A percentile compares a stretch with the other conserved stretches of the same genome.
These are phyloP conservation scores for Rubia tinctorum DNA, from an alignment of 305 asterid species.

Conservation along the genomic window DNA sequence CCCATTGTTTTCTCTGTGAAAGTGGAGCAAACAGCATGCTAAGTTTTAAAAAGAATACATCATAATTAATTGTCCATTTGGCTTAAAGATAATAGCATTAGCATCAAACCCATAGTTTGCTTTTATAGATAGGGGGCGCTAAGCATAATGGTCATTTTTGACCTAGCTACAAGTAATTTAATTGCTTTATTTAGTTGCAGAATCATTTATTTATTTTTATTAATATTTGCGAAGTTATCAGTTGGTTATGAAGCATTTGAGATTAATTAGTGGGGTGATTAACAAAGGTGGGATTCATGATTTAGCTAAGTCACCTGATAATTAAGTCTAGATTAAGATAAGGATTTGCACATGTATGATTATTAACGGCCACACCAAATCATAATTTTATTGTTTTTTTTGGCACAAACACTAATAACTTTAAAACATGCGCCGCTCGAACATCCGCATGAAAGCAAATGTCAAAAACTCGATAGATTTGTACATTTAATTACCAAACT, in stretches of 20 bases:
- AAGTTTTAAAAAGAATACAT: no score
- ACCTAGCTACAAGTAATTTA: no score
- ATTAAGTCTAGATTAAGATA: constrained; percentile 2
- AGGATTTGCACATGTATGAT: background rate
- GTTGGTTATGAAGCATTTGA: no score
- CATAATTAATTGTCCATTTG: background rate
- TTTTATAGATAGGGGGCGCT: background rate
- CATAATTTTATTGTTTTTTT: background rate
- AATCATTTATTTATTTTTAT: no score
- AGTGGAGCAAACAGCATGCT: background rate
- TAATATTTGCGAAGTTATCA: background rate
- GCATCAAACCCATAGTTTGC: background rate
- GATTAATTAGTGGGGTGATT: background rate
- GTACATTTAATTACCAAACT: background rate
- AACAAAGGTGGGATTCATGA: background rate
- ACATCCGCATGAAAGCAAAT: background rate
- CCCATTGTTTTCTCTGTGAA: background rate
- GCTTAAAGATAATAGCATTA: background rate
- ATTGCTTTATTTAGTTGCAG: background rate
- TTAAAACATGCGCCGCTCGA: constrained; percentile 1
- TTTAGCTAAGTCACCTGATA: background rate
- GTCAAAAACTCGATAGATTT: background rate
- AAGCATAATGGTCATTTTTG: background rate
- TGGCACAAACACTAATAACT: background rate
- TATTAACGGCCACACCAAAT: background rate